These are phyloP conservation scores for Nannochloropsis gaditana DNA, from an alignment of 108 stramenopile genomes.

Conservation along the genomic window DNA sequence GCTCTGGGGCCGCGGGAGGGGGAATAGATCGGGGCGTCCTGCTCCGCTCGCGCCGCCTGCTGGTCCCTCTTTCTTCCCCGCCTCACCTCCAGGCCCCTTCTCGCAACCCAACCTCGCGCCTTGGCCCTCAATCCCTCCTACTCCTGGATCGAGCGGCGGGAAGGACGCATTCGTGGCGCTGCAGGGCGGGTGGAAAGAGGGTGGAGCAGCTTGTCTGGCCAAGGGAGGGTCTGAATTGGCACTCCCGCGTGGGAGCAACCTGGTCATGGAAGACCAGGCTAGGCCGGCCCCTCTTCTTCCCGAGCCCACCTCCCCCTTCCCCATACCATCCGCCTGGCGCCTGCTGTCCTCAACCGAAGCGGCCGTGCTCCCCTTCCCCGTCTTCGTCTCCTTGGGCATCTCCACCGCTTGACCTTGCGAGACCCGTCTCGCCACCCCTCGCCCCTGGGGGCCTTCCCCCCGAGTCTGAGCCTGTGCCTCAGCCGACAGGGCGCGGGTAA, in stretches of 20 bases:
- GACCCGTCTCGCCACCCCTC: background rate
- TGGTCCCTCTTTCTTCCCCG: background rate
- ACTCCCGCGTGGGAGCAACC: background rate
- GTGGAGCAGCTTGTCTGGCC: background rate
- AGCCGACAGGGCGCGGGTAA: background rate
- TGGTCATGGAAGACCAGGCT: no score
- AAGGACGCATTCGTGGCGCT: no score
- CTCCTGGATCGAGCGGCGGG: background rate
- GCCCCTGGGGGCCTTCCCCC: background rate
- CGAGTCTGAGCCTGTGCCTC: background rate
- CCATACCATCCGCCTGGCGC: no score
- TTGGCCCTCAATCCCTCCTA: background rate
- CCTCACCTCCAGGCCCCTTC: background rate
- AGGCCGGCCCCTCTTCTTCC: no score
- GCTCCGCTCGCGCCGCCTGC: background rate
- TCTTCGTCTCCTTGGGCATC: background rate
- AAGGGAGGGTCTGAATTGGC: background rate
- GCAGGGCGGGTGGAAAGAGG: background rate
- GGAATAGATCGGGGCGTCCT: no score
- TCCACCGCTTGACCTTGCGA: background rate
- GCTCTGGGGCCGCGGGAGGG: background rate
- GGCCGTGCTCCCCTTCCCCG: background rate
- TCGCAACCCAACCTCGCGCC: conserved; percentile 30
- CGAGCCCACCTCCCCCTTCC: no score
- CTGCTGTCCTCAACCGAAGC: background rate